Conservation (phyloP, 768 basidiomycete genomes). For the Lactarius sp. region DNA sequence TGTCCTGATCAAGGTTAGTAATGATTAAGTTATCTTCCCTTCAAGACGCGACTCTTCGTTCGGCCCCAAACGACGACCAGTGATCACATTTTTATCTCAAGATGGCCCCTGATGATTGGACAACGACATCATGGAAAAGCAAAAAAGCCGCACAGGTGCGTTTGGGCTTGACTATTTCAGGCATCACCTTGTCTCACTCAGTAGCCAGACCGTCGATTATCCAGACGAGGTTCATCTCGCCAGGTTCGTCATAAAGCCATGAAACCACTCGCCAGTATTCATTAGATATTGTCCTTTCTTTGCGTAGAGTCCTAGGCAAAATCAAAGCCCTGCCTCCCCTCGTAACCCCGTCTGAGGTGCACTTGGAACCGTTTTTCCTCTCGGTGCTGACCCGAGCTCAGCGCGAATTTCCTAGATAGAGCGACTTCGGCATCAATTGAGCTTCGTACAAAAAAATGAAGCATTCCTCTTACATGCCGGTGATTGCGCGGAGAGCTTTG, state of each 20-base stretch:
- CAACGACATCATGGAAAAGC: conserved; percentile 72
- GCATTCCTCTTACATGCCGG: conserved; percentile 96
- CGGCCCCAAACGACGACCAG: too few relatives aligned
- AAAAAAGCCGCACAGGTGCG: conserved; percentile 72
- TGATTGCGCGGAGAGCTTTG: conserved; percentile 95
- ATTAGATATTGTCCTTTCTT: not conserved
- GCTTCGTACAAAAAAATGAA: conserved; percentile 76
- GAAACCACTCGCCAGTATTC: not conserved
- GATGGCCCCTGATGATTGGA: conserved; percentile 43
- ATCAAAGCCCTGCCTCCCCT: conserved; percentile 79
- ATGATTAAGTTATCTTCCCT: too few relatives aligned
- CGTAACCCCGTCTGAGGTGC: conserved; percentile 88
- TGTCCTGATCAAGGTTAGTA: too few relatives aligned
- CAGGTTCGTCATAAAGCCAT: not conserved
- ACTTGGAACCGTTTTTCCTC: conserved; percentile 18
- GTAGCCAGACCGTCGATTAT: conserved; percentile 36
- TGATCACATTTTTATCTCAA: not conserved
- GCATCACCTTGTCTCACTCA: not conserved
- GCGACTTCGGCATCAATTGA: conserved; percentile 73
- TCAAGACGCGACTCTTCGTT: too few relatives aligned
- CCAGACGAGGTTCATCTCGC: conserved; percentile 36
- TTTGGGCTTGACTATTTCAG: not conserved
- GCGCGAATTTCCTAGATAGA: conserved; percentile 52
- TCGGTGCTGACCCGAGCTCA: not conserved
- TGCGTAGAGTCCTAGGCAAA: conserved; percentile 66